A percentile compares a stretch with the other conserved stretches of the same genome.
These are phyloP conservation scores for Sparassis latifolia DNA, from an alignment of 1,284 basidiomycete genomes.

Conservation along the genomic window DNA sequence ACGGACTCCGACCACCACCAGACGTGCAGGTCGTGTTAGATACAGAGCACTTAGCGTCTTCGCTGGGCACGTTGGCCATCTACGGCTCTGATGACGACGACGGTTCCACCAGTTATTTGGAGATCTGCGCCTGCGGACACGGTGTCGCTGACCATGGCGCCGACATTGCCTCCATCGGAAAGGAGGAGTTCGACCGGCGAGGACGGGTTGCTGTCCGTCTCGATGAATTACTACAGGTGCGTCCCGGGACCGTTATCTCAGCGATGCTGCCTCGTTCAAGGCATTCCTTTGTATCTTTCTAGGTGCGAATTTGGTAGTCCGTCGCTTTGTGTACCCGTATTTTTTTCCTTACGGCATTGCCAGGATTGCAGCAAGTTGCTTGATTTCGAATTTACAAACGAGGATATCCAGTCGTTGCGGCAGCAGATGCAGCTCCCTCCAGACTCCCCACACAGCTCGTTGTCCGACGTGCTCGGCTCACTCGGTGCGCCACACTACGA, in stretches of 20 bases:
- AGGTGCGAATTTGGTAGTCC: slow-evolving; percentile 10
- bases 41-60: slow-evolving; percentile 33
- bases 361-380: slow-evolving; percentile 73
- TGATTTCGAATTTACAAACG: slow-evolving; percentile 72
- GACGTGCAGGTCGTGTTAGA: slow-evolving; percentile 51
- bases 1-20: slow-evolving; percentile 61
- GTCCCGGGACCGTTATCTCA: slow-evolving; percentile 9
- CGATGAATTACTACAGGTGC: slow-evolving; percentile 81
- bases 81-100: slow-evolving; percentile 64
- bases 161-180: slow-evolving; percentile 47
- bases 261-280: neutral
- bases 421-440: slow-evolving; percentile 61
- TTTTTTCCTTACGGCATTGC: slow-evolving; percentile 1
- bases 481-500: slow-evolving; percentile 21
- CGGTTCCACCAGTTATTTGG: slow-evolving; percentile 45
- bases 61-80: slow-evolving; percentile 46
- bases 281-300: neutral
- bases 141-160: slow-evolving; percentile 63
- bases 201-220: slow-evolving; percentile 75
- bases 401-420: slow-evolving; percentile 63
- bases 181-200: slow-evolving; percentile 62
- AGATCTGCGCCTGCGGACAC: slow-evolving; percentile 73
- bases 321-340: neutral
- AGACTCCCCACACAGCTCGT: slow-evolving; percentile 39
- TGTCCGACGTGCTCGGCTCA: slow-evolving; percentile 26